Conservation (phyloP, 331 rosid species). For the Pyracantha coccinea region DNA sequence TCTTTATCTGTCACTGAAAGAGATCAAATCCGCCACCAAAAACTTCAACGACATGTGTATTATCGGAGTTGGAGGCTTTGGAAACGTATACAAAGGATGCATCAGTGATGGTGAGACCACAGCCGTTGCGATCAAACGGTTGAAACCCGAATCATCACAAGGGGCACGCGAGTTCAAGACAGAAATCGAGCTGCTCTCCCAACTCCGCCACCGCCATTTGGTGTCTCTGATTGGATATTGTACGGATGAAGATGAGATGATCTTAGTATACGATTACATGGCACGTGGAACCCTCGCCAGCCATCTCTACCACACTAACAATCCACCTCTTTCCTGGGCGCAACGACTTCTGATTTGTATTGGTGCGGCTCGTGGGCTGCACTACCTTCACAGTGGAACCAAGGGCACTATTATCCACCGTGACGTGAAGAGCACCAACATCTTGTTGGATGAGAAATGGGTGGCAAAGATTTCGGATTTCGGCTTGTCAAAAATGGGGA, state of each 20-base stretch:
- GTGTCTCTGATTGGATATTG: constrained; percentile 42
- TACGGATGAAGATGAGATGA: constrained; percentile 31
- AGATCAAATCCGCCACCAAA: constrained; percentile 25
- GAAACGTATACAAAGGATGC: constrained; percentile 26
- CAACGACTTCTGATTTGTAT: constrained; percentile 32
- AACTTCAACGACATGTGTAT: constrained; percentile 1
- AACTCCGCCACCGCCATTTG: constrained; percentile 17
- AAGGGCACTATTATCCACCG: constrained; percentile 13
- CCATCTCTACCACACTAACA: constrained; percentile 21
- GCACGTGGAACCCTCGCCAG: constrained; percentile 19
- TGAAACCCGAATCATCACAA: constrained; percentile 17
- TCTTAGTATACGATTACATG: constrained; percentile 50
- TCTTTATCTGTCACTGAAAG: constrained; percentile 16
- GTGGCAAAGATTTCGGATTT: constrained; percentile 36
- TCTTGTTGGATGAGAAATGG: constrained; percentile 13
- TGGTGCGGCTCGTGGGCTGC: constrained; percentile 21
- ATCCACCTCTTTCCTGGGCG: constrained; percentile 23
- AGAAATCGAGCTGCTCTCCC: constrained; percentile 24
- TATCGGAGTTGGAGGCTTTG: constrained; percentile 26
- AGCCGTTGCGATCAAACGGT: constrained; percentile 9
- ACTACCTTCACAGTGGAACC: constrained; percentile 16
- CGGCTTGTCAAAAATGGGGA: constrained; percentile 55
- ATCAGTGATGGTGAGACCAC: background rate
- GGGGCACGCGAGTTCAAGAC: constrained; percentile 16
- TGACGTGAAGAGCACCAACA: constrained; percentile 25